Conservation (phyloP, 305 asterid species). For the Andrographis paniculata region DNA sequence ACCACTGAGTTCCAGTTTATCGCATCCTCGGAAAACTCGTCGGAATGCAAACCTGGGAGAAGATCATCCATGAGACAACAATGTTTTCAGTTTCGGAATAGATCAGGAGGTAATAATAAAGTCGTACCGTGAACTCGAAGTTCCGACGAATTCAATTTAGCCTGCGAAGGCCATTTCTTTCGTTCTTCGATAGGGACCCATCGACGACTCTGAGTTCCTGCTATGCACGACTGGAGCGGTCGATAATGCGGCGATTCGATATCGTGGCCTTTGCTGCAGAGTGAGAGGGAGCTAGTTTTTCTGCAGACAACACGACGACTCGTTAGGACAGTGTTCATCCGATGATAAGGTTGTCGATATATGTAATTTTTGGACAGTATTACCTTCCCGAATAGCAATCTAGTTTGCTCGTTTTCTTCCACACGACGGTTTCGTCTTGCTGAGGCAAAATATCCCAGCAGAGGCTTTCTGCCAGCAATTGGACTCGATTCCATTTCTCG, state of each 20-base stretch:
- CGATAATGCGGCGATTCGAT: constrained; percentile 85
- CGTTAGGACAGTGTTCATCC: constrained; percentile 14
- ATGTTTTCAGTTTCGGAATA: neutral
- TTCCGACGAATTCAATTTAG: constrained; percentile 53
- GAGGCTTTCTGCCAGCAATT: constrained; percentile 51
- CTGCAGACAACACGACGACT: no score
- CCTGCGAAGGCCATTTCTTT: constrained; percentile 84
- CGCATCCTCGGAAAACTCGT: constrained; percentile 70
- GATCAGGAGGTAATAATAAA: constrained; percentile 3
- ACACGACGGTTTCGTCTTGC: constrained; percentile 89
- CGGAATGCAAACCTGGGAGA: constrained; percentile 47
- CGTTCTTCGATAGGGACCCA: constrained; percentile 81
- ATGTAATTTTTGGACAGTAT: constrained; percentile 15
- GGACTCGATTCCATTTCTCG: constrained; percentile 82
- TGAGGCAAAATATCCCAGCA: constrained; percentile 94
- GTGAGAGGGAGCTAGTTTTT: constrained; percentile 61
- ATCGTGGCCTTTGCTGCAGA: constrained; percentile 74
- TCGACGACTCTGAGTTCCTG: constrained; percentile 84
- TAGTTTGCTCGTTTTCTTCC: constrained; percentile 83
- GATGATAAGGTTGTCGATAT: no score
- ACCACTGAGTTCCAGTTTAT: constrained; percentile 73
- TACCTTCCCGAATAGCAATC: constrained; percentile 72
- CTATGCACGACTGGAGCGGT: constrained; percentile 76
- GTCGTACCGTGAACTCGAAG: constrained; percentile 62
- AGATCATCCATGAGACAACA: constrained; percentile 4